Conservation (phyloP, 1,139 yeast species). For the Ogataea hybrid region DNA sequence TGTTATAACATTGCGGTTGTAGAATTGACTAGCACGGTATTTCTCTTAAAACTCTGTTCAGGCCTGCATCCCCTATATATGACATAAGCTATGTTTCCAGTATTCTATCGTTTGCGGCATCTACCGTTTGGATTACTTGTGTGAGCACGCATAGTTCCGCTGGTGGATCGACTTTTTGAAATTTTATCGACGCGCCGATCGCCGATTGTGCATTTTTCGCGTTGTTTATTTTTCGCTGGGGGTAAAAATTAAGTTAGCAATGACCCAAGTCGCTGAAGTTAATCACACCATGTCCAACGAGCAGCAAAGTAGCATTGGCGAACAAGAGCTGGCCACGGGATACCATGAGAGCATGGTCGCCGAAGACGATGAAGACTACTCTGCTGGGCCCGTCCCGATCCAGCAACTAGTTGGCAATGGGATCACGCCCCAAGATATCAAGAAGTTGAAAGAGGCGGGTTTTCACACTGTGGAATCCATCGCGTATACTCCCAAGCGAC, state of each 20-base stretch:
- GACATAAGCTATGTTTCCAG: too few relatives aligned
- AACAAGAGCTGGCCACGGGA: constrained; percentile 10
- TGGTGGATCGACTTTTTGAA: not conserved
- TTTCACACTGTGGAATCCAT: constrained; percentile 87
- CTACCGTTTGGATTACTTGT: too few relatives aligned
- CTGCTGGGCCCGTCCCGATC: constrained; percentile 45
- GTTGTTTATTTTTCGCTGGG: constrained; percentile 18
- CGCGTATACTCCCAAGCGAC: constrained; percentile 83
- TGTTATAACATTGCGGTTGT: too few relatives aligned
- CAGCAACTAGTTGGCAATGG: constrained; percentile 71
- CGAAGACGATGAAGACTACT: constrained; percentile 40
- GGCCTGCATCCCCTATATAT: too few relatives aligned
- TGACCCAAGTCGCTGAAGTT: constrained; percentile 19
- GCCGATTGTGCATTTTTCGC: constrained; percentile 12
- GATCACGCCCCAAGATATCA: constrained; percentile 74
- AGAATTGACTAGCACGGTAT: too few relatives aligned
- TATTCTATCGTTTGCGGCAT: too few relatives aligned
- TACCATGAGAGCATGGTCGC: constrained; percentile 13
- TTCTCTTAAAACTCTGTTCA: too few relatives aligned
- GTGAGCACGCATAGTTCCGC: too few relatives aligned
- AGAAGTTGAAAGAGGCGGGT: constrained; percentile 79
- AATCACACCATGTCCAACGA: constrained; percentile 10
- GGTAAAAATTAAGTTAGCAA: constrained; percentile 6
- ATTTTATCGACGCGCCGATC: constrained; percentile 4
- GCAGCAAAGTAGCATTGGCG: constrained; percentile 8